Base-by-base conservation (phyloP, 257 asterid genomes). In the Verbena officinalis region DNA sequence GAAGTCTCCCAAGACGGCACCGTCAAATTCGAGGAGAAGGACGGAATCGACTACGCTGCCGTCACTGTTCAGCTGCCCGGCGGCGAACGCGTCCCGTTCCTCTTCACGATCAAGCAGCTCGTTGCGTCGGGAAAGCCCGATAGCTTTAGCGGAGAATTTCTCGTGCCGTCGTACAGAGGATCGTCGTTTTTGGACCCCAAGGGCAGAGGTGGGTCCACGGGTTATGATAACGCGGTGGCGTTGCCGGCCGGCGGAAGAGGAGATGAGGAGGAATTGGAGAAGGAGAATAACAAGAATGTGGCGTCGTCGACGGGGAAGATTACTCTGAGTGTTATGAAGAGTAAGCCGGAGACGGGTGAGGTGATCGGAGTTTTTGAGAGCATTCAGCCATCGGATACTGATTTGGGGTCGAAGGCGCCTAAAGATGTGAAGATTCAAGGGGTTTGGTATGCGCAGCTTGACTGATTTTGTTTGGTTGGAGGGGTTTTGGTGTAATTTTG, bases 161-260 rank as follows among this genome's bases (percentile, higher is more conserved):
- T 88, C 0, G 96, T 88, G 67, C 96, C 96, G 9, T 88, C 96
- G 2, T 88, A 88, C 83, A 73, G 96, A 65, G 96, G 94, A 0
- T 85, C 96, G 3, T 85, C 96, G 3, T 88, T 88, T 77, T 85
- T 88, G 3, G 94, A 88, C 89, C 96, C 96, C 46, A 88, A 88
- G 83, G 96, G 96, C 12, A 65, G 96, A 21, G 94, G 96, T 72
- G 96, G 94, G 16, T 85, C 96, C 0, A 88, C 96, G 6, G 96
- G 96, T 9, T 88, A 88, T 30, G 96, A 88, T 74, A 88, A 83
- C 33, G 96, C 96, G 0, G 96, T 88, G 39, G 96, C 96, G 3
- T 71, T 88, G 86, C 94, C 94, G 1, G 96, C 96, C 3, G 96
- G 96, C n/a, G 96, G 96, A 17, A 74, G 96, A 56, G 96, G 96